Evolutionary conservation across 2,329 filamentous ascomycete genomes (phyloP).

Genomic region (Claviceps pazoutovae): DNA sequence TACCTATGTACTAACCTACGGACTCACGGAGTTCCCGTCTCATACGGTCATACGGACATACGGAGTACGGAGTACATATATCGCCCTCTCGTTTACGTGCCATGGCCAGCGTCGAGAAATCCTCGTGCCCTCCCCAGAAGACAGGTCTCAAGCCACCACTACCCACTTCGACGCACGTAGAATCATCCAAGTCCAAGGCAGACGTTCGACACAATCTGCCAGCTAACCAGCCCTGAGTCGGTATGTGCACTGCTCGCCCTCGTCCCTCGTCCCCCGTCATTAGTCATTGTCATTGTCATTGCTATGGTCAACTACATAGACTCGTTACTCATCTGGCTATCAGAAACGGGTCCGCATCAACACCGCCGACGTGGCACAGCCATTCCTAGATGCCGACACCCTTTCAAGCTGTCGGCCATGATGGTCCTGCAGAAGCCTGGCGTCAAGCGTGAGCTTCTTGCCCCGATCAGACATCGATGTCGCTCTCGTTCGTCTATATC

Average conservation of each 20-base stretch:
- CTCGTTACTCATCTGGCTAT: not conserved
- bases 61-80: too few species aligned
- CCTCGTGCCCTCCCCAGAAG: conserved; percentile 9
- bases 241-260: conserved; percentile 9
- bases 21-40: not conserved
- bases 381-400: conserved; percentile 20
- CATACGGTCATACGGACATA: too few species aligned
- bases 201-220: conserved; percentile 18
- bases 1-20: too few species aligned
- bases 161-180: conserved; percentile 11
- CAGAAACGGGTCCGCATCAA: conserved; percentile 17
- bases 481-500: not conserved
- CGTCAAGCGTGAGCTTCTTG: not conserved
- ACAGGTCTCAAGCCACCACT: conserved; percentile 14
- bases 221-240: conserved; percentile 13
- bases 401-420: conserved; percentile 9
- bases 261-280: not conserved
- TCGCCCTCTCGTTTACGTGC: not conserved
- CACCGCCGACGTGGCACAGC: conserved; percentile 17
- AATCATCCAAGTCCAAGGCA: conserved; percentile 12
- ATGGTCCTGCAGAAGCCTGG: not conserved
- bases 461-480: not conserved
- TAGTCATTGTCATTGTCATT: too few species aligned
- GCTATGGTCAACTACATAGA: too few species aligned
- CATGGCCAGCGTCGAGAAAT: not conserved